Base-by-base conservation (phyloP, 2,329 filamentous ascomycete species). In the Aphanoascus verrucosus region DNA sequence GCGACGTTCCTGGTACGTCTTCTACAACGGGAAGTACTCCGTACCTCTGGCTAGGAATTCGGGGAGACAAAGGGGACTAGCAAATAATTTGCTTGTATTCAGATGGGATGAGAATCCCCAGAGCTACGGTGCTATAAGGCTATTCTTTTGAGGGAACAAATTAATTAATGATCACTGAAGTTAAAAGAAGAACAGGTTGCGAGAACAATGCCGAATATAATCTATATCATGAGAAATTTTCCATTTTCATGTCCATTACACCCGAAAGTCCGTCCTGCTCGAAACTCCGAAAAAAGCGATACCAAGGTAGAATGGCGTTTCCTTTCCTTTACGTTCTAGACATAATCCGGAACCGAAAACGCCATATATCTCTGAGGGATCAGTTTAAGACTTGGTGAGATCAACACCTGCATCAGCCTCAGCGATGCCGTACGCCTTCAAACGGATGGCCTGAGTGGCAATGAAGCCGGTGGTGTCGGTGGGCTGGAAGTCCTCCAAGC, bases 401-500 rank as follows among this genome's bases (percentile, higher is more conserved):
- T 58, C 54, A 31, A 58, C 28, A 11, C 58, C 56, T 12, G 54
- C 55, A 9, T 47, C 55, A 19, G 53, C 53, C 53, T 57, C 55
- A n/a, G 56, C 56, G 17, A 52, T 35, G 17, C 58, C 58, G 42
- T 58, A 59, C 7, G 56, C 56, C 55, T 60, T 60, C 40, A 60
- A 49, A 14, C 60, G 61, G 52, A 68, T 64, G 42, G 63, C 59
- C 52, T 64, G 60, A 15, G 63, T 62, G 38, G 61, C 61, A 60
- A 63, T 80, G 69, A 82, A 82, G 31, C 79, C 79, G 40, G 77
- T 80, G 31, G 80, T 82, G 60, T 83, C 81, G 56, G 69, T 72
- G 6, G 81, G 81, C 58, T 72, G 72, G 63, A 84, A 84, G 66
- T 79, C 77, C 57, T 77, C 80, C 60, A 84, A 76, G 56, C 79